Conservation (phyloP, 768 basidiomycete genomes). For the Auriscalpium orientale region DNA sequence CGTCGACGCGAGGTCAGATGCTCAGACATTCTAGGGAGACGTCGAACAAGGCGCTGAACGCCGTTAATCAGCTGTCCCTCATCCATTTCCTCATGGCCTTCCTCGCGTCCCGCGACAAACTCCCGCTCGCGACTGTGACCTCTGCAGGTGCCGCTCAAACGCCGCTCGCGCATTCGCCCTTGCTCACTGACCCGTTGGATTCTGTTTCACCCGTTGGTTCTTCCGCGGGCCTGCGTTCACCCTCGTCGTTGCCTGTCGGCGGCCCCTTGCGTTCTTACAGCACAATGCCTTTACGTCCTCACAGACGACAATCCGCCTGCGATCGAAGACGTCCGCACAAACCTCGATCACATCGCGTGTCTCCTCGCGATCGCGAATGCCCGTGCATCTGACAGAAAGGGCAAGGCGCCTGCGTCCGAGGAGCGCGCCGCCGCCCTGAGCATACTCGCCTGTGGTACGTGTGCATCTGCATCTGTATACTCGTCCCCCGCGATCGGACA, state of each 20-base stretch:
- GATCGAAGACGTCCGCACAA: conserved; percentile 53
- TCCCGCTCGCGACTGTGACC: conserved; percentile 65
- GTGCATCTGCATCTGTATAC: not conserved
- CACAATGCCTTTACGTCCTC: conserved; percentile 88
- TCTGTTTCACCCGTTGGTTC: no score
- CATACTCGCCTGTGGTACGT: conserved; percentile 63
- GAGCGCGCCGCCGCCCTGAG: conserved; percentile 46
- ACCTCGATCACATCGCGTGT: conserved; percentile 55
- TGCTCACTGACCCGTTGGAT: not conserved
- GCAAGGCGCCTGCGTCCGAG: conserved; percentile 38
- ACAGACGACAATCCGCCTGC: conserved; percentile 85
- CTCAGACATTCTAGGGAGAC: conserved; percentile 57
- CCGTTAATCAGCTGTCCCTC: conserved; percentile 74
- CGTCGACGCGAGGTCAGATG: not conserved
- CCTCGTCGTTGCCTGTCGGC: no score
- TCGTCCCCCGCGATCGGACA: not conserved
- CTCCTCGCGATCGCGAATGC: conserved; percentile 54
- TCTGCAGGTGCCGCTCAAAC: conserved; percentile 59
- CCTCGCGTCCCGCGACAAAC: conserved; percentile 56
- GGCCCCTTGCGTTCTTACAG: conserved; percentile 30
- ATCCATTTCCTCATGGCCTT: conserved; percentile 89
- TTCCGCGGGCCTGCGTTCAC: no score
- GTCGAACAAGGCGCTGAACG: conserved; percentile 84
- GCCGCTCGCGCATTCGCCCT: not conserved
- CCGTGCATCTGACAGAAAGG: conserved; percentile 24